Percentiles rank a stretch among this genome's conserved stretches.
Conservation (phyloP, 2,329 filamentous ascomycete species). For the Trichoderma aggressivum region DNA sequence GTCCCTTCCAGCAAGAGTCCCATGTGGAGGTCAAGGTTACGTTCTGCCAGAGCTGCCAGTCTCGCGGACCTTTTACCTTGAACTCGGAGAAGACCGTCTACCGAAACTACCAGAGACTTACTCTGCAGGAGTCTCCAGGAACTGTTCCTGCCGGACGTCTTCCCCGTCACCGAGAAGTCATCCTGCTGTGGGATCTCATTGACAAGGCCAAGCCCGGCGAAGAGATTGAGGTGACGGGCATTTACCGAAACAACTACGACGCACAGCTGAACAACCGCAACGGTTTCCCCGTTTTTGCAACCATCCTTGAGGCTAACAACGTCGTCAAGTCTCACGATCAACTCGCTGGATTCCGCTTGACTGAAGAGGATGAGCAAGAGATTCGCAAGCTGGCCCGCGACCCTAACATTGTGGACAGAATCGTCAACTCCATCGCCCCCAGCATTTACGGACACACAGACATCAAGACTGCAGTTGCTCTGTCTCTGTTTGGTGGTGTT, state of each 20-base stretch:
- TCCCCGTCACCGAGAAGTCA: slow-evolving; percentile 88
- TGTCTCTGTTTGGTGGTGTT: slow-evolving; percentile 93
- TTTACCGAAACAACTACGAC: slow-evolving; percentile 98
- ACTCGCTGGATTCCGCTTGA: slow-evolving; percentile 91
- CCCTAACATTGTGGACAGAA: slow-evolving; percentile 86
- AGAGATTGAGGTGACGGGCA: slow-evolving; percentile 93
- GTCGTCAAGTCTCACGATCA: slow-evolving; percentile 97
- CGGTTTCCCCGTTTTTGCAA: slow-evolving; percentile 96
- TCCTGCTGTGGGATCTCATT: slow-evolving; percentile 94
- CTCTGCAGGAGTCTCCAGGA: slow-evolving; percentile 92
- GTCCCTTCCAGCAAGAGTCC: slow-evolving; percentile 96
- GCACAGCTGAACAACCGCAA: slow-evolving; percentile 98
- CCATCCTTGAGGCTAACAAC: slow-evolving; percentile 95
- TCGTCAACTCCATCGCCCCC: slow-evolving; percentile 88
- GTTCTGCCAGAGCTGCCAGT: slow-evolving; percentile 96
- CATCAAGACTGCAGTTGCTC: slow-evolving; percentile 92
- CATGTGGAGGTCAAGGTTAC: slow-evolving; percentile 94
- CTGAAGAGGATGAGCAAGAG: slow-evolving; percentile 87
- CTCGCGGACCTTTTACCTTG: slow-evolving; percentile 86
- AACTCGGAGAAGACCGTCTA: slow-evolving; percentile 98
- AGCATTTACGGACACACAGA: slow-evolving; percentile 97
- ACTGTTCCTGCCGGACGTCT: slow-evolving; percentile 94
- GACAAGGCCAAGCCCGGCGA: slow-evolving; percentile 96
- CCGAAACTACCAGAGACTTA: slow-evolving; percentile 97
- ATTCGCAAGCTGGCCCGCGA: slow-evolving; percentile 88